These are phyloP conservation scores for Saturnispora besseyi DNA, from an alignment of 805 yeast genomes.

Conservation along the genomic window DNA sequence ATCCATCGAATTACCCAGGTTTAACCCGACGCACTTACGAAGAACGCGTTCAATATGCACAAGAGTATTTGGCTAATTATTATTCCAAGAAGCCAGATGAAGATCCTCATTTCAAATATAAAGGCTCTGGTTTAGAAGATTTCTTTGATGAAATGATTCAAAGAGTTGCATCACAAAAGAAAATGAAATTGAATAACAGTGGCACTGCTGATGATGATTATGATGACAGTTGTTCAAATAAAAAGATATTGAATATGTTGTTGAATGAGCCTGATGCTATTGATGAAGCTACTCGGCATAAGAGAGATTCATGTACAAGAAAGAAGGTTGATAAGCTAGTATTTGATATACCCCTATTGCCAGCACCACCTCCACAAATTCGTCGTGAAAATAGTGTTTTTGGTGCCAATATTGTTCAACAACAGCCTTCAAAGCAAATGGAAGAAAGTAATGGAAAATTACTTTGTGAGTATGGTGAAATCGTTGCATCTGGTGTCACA, in stretches of 20 bases:
- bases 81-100: constrained; percentile 10
- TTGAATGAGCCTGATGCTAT: constrained; percentile 4
- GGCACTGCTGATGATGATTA: background rate
- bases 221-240: background rate
- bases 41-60: constrained; percentile 19
- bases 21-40: constrained; percentile 13
- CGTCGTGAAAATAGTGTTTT: constrained; percentile 20
- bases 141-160: constrained; percentile 4
- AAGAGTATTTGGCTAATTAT: constrained; percentile 17
- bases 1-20: constrained; percentile 6
- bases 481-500: constrained; percentile 51
- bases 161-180: background rate
- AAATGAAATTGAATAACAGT: background rate
- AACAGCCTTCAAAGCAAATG: background rate
- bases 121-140: constrained; percentile 3
- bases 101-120: constrained; percentile 4
- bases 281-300: constrained; percentile 2
- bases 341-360: constrained; percentile 18
- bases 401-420: background rate
- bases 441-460: constrained; percentile 16
- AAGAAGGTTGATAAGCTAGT: constrained; percentile 2
- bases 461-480: constrained; percentile 39
- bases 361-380: constrained; percentile 14
- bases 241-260: background rate
- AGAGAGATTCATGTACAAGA: background rate